These are phyloP conservation scores for Phytophthora brassicae DNA, from an alignment of 352 stramenopile species.

Conservation along the genomic window DNA sequence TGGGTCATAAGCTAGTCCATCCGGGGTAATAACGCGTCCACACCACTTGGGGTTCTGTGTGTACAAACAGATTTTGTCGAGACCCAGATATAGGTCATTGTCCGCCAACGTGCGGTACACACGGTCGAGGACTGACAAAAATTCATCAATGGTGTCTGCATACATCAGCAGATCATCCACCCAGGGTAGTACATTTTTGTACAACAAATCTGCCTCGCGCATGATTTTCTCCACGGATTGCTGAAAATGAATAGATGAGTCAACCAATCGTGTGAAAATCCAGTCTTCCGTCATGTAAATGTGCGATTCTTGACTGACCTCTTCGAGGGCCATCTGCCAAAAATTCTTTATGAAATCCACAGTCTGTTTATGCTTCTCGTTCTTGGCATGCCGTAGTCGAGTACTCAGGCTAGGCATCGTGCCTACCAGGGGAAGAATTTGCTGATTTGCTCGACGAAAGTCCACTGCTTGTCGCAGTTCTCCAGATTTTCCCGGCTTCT, in stretches of 20 bases:
- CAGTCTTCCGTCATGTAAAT: conserved; percentile 10
- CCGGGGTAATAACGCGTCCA: neutral
- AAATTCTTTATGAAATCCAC: conserved; percentile 13
- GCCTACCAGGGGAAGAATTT: conserved; percentile 2
- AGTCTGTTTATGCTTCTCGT: conserved; percentile 9
- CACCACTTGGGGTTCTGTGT: neutral
- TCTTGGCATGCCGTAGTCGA: conserved; percentile 2
- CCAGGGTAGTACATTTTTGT: conserved; percentile 9
- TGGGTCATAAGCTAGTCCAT: neutral
- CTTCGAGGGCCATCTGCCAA: neutral
- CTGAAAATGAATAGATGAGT: conserved; percentile 8
- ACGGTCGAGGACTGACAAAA: conserved; percentile 7
- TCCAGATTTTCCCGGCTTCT: conserved; percentile 2
- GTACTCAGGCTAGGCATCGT: conserved; percentile 7
- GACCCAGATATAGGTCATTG: neutral
- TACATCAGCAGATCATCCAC: conserved; percentile 6
- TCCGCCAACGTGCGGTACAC: conserved; percentile 3
- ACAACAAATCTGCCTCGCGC: neutral
- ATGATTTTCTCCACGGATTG: conserved; percentile 10
- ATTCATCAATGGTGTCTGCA: conserved; percentile 4
- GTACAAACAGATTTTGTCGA: conserved; percentile 10
- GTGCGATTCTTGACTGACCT: conserved; percentile 6
- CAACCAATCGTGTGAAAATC: conserved; percentile 1
- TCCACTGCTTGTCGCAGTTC: conserved; percentile 11
- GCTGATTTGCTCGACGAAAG: neutral